Evolutionary conservation across 2,329 filamentous ascomycete genomes (phyloP).

Genomic region (Fusarium praegraminearum): DNA sequence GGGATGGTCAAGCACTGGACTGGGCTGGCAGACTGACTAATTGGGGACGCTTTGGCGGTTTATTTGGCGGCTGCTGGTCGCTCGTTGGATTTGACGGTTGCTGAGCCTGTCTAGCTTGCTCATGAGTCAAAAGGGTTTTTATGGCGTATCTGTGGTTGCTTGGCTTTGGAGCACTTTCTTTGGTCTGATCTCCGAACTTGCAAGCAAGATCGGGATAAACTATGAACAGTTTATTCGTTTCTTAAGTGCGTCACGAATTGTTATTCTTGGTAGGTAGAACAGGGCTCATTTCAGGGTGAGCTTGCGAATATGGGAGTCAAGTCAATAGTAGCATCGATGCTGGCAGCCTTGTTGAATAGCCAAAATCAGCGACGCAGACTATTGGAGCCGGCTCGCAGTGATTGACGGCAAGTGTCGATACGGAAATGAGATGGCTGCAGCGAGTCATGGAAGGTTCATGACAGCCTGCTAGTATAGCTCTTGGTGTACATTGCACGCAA

Average conservation of each 20-base stretch:
- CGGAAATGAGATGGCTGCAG: slow-evolving; percentile 40
- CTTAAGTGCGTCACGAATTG: neutral
- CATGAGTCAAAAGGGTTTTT: slow-evolving; percentile 26
- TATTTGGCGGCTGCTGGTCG: slow-evolving; percentile 4
- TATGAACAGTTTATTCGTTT: slow-evolving; percentile 13
- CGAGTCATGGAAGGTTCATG: slow-evolving; percentile 41
- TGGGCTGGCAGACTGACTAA: slow-evolving; percentile 6
- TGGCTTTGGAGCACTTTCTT: neutral
- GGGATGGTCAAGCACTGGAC: slow-evolving; percentile 25
- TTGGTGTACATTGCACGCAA: slow-evolving; percentile 33
- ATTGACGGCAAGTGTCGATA: slow-evolving; percentile 26
- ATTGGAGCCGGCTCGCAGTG: slow-evolving; percentile 32
- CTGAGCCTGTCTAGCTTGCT: slow-evolving; percentile 27
- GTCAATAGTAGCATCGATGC: neutral
- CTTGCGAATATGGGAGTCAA: neutral
- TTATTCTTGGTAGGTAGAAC: neutral
- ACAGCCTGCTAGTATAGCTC: slow-evolving; percentile 27
- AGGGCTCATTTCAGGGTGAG: slow-evolving; percentile 1
- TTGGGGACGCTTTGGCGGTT: slow-evolving; percentile 6
- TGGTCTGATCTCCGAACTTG: slow-evolving; percentile 7
- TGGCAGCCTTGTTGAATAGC: slow-evolving; percentile 30
- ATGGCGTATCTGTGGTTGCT: slow-evolving; percentile 8
- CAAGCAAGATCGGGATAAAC: slow-evolving; percentile 1
- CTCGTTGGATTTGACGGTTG: slow-evolving; percentile 21
- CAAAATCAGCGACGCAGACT: slow-evolving; percentile 22